Evolutionary conservation across 306 rosid genomes (phyloP).

Genomic region (Delonix regia): DNA sequence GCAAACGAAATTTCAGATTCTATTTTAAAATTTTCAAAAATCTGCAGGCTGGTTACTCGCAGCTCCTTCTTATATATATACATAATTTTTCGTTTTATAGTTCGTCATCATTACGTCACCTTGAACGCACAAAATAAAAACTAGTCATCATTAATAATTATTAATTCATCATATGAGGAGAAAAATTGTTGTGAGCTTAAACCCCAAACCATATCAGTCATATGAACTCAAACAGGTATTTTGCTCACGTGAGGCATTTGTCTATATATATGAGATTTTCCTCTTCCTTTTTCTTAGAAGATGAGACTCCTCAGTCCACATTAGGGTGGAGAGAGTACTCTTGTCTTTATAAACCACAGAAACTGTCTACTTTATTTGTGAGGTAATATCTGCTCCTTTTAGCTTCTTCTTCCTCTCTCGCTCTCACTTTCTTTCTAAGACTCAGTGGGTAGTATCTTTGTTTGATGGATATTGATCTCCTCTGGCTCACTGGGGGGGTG

Average conservation of each 20-base stretch:
- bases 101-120: not conserved
- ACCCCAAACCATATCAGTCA: not conserved
- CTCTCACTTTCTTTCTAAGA: not conserved
- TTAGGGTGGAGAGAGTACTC: not conserved
- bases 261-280: not conserved
- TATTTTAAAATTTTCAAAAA: too few relatives aligned
- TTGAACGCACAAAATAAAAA: not conserved
- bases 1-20: too few relatives aligned
- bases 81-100: not conserved
- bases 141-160: not conserved
- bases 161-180: not conserved
- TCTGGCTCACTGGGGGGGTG: not conserved
- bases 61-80: not conserved
- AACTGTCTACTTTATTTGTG: not conserved
- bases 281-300: too few relatives aligned
- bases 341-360: not conserved
- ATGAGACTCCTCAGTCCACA: too few relatives aligned
- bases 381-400: not conserved
- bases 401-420: not conserved
- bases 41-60: too few relatives aligned
- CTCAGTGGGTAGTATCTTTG: not conserved
- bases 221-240: not conserved
- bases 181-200: not conserved
- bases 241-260: not conserved
- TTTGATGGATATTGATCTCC: conserved; percentile 23